Percentiles rank a stretch among this genome's conserved stretches.
These are phyloP conservation scores for Penicillium tannophilum DNA, from an alignment of 495 filamentous ascomycete species.

Conservation along the genomic window DNA sequence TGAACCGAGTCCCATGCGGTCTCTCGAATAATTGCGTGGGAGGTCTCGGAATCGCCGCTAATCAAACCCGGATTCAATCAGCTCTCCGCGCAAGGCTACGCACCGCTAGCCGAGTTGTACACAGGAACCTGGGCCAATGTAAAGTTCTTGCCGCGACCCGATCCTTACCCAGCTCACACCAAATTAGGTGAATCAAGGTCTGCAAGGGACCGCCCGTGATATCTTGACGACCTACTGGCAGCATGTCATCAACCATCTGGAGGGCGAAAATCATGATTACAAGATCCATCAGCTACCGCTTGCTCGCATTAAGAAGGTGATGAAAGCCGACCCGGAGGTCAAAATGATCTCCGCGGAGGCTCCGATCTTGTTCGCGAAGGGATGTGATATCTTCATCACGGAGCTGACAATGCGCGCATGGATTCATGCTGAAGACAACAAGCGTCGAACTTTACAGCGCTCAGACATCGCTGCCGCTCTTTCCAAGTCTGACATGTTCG, in stretches of 20 bases:
- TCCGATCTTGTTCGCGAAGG: conserved; percentile 96
- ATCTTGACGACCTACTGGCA: conserved; percentile 99
- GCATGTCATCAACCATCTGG: conserved; percentile 91
- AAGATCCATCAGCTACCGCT: conserved; percentile 95
- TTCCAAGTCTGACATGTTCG: conserved; percentile 98
- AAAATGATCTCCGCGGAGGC: conserved; percentile 99
- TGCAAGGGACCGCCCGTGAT: conserved; percentile 90
- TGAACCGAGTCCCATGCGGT: not conserved
- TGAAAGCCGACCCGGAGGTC: conserved; percentile 98
- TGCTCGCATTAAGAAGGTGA: conserved; percentile 98
- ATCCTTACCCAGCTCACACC: not conserved
- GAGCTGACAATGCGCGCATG: conserved; percentile 99
- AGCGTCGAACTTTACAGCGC: conserved; percentile 90
- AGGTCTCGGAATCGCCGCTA: not conserved
- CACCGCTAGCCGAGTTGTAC: conserved; percentile 83
- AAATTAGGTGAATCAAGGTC: conserved; percentile 87
- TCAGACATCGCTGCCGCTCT: conserved; percentile 95
- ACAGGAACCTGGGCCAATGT: conserved; percentile 96
- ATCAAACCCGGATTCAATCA: conserved; percentile 30
- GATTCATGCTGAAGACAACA: conserved; percentile 99
- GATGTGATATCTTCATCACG: conserved; percentile 99
- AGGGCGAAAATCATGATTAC: conserved; percentile 95
- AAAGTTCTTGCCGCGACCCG: conserved; percentile 22
- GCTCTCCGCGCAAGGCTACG: conserved; percentile 76
- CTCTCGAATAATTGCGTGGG: not conserved